Evolutionary conservation across 2,329 filamentous ascomycete genomes (phyloP).

Genomic region (Celoporthe dispersa): DNA sequence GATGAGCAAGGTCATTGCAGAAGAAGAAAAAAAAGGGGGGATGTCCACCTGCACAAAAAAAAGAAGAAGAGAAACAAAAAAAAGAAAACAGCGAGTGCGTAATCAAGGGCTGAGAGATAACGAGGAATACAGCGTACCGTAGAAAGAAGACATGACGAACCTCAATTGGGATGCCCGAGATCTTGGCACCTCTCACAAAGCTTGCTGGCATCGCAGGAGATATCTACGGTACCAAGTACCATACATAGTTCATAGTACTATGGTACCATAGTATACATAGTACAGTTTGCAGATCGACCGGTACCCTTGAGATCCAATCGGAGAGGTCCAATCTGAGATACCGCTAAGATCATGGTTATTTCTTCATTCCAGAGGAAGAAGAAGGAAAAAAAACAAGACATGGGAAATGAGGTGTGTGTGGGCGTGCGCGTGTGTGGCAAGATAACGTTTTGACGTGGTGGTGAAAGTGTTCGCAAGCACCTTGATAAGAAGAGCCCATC

Average conservation of each 20-base stretch:
- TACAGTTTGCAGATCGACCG: not conserved
- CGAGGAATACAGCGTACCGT: not conserved
- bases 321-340: not conserved
- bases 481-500: not conserved
- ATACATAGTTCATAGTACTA: not conserved
- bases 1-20: not conserved
- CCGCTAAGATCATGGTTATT: not conserved
- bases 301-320: not conserved
- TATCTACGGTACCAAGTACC: not conserved
- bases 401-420: conserved; percentile 3
- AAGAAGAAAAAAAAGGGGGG: too few species aligned
- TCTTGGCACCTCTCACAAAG: not conserved
- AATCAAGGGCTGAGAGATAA: not conserved
- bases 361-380: not conserved
- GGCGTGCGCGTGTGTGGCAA: not conserved
- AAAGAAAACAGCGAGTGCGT: too few species aligned
- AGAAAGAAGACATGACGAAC: not conserved
- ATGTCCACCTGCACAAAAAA: too few species aligned
- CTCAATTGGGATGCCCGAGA: not conserved
- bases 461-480: not conserved
- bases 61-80: too few species aligned
- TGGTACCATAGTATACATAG: not conserved
- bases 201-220: not conserved
- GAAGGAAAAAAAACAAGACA: not conserved
- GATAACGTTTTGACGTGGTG: not conserved